Evolutionary conservation across 371 early-diverging fungal genomes (phyloP).

Genomic region (Mucor circinelloides): DNA sequence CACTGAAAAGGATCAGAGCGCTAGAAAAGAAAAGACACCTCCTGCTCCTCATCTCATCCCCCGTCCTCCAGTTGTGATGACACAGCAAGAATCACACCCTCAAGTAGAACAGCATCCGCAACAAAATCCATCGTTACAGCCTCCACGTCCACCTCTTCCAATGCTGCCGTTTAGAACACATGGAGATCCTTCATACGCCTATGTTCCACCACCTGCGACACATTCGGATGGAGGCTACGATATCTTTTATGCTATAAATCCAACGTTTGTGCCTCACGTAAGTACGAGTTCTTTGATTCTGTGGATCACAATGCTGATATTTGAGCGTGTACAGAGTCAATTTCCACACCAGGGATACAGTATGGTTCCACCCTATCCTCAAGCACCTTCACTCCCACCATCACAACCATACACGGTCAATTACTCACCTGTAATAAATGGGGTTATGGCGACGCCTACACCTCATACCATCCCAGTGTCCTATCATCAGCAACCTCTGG

Average conservation of each 20-base stretch:
- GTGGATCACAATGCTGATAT: neutral
- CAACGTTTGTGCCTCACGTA: constrained; percentile 44
- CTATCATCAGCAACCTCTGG: neutral
- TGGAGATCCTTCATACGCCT: neutral
- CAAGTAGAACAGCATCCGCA: neutral
- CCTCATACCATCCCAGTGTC: neutral
- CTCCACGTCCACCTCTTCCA: constrained; percentile 6
- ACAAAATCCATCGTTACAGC: neutral
- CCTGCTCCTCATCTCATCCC: neutral
- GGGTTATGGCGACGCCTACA: neutral
- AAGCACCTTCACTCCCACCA: neutral
- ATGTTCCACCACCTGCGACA: neutral
- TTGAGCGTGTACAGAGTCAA: neutral
- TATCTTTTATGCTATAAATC: constrained; percentile 16
- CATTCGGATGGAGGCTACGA: constrained; percentile 13
- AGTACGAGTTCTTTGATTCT: neutral
- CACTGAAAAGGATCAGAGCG: constrained; percentile 1
- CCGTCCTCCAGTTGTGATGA: neutral
- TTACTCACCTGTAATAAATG: neutral
- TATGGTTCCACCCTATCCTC: too few relatives aligned
- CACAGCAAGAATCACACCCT: neutral
- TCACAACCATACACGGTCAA: neutral
- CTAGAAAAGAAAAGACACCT: neutral
- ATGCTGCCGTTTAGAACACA: neutral
- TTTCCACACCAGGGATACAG: neutral